Conservation (phyloP, 2,329 filamentous ascomycete species). For the Zymoseptoria pseudotritici region DNA sequence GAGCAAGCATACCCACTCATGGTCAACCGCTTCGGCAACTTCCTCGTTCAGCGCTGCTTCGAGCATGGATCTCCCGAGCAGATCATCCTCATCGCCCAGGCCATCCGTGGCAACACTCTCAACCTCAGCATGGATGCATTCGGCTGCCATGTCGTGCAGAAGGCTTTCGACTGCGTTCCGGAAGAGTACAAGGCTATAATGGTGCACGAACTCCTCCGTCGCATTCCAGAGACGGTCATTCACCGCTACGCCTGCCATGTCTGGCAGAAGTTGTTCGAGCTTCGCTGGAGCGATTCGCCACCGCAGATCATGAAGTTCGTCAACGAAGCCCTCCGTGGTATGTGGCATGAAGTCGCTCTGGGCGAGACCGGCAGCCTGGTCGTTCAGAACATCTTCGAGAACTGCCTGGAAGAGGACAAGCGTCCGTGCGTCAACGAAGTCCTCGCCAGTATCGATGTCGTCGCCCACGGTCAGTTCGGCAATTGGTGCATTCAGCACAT, state of each 20-base stretch:
- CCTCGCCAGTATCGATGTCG: slow-evolving; percentile 86
- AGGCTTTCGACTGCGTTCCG: slow-evolving; percentile 94
- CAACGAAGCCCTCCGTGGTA: slow-evolving; percentile 86
- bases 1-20: slow-evolving; percentile 90
- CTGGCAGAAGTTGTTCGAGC: slow-evolving; percentile 98
- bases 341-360: slow-evolving; percentile 98
- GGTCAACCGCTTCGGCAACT: slow-evolving; percentile 98
- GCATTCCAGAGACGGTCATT: slow-evolving; percentile 95
- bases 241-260: slow-evolving; percentile 98
- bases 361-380: slow-evolving; percentile 96
- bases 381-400: slow-evolving; percentile 99
- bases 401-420: slow-evolving; percentile 98
- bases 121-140: slow-evolving; percentile 97
- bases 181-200: slow-evolving; percentile 97
- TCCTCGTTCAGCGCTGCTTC: slow-evolving; percentile 96
- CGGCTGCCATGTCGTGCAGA: slow-evolving; percentile 95
- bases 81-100: slow-evolving; percentile 86
- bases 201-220: slow-evolving; percentile 93
- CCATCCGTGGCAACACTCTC: slow-evolving; percentile 88
- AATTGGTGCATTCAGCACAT: slow-evolving; percentile 99
- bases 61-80: slow-evolving; percentile 95
- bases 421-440: slow-evolving; percentile 97
- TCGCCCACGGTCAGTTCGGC: slow-evolving; percentile 94
- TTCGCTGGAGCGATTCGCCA: slow-evolving; percentile 89
- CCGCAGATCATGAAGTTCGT: slow-evolving; percentile 98